A percentile compares a stretch with the other conserved stretches of the same genome.
phyloP scores from a whole-genome alignment of 1,284 basidiomycete species.

The Puccinia coronata region DNA sequence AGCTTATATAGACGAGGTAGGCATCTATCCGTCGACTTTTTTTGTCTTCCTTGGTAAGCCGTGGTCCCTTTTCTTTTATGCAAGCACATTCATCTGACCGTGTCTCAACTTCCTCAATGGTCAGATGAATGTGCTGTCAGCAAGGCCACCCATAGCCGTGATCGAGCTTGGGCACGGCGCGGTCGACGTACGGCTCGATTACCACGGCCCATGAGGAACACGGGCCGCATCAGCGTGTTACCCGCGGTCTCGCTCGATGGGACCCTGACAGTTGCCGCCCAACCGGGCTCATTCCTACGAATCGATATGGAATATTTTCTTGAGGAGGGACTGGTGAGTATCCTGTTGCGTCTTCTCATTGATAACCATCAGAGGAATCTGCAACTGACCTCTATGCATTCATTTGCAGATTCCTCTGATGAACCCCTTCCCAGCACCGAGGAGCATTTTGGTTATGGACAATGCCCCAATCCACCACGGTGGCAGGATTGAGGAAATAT shows the following conservation, averaged over 20 bases:
- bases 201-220: not conserved
- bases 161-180: not conserved
- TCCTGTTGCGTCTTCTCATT: too few species aligned
- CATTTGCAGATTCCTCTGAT: too few species aligned
- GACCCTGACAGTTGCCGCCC: not conserved
- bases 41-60: not conserved
- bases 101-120: not conserved
- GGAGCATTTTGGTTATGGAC: too few species aligned
- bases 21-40: not conserved
- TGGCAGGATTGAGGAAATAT: too few species aligned
- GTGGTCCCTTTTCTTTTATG: not conserved
- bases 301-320: not conserved
- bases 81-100: too few species aligned
- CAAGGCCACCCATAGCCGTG: not conserved
- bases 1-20: not conserved
- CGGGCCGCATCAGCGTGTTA: not conserved
- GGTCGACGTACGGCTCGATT: not conserved
- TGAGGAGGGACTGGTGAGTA: too few species aligned
- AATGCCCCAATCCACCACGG: too few species aligned
- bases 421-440: too few species aligned
- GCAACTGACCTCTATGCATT: too few species aligned
- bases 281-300: not conserved
- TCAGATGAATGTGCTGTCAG: not conserved
- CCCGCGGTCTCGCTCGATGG: slow-evolving; percentile 4
- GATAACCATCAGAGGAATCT: too few species aligned